Evolutionary conservation across 2,329 filamentous ascomycete genomes (phyloP).

Genomic region (Penicillium hordei): DNA sequence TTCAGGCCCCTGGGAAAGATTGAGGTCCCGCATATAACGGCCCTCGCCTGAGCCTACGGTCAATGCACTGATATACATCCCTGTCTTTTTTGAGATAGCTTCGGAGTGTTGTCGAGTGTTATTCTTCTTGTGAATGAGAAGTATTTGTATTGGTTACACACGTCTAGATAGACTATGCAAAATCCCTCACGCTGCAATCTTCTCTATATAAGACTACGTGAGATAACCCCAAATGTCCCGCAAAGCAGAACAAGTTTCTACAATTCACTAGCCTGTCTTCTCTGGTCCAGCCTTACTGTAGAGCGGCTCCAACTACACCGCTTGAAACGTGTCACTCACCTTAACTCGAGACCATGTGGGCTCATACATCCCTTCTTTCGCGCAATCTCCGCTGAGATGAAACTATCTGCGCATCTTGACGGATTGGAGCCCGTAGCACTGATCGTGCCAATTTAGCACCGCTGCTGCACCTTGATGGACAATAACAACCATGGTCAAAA

Average conservation of each 20-base stretch:
- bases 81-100: not conserved
- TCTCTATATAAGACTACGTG: not conserved
- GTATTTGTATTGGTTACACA: not conserved
- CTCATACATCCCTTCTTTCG: constrained; percentile 13
- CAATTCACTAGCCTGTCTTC: not conserved
- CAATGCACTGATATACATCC: not conserved
- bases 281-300: not conserved
- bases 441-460: constrained; percentile 10
- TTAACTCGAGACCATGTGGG: constrained; percentile 18
- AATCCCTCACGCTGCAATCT: not conserved
- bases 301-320: not conserved
- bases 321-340: not conserved
- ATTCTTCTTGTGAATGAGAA: not conserved
- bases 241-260: not conserved
- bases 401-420: constrained; percentile 1
- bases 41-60: constrained; percentile 10
- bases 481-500: constrained; percentile 8
- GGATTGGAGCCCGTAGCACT: constrained; percentile 8
- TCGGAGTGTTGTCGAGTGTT: not conserved
- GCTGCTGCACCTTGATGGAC: constrained; percentile 4
- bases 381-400: constrained; percentile 3
- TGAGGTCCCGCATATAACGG: not conserved
- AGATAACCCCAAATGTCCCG: not conserved
- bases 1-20: not conserved
- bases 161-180: not conserved